Evolutionary conservation across 108 stramenopile genomes (phyloP), one percentile per base, ranked within the genome.

Genomic region (Cyclotella kingstonii): DNA sequence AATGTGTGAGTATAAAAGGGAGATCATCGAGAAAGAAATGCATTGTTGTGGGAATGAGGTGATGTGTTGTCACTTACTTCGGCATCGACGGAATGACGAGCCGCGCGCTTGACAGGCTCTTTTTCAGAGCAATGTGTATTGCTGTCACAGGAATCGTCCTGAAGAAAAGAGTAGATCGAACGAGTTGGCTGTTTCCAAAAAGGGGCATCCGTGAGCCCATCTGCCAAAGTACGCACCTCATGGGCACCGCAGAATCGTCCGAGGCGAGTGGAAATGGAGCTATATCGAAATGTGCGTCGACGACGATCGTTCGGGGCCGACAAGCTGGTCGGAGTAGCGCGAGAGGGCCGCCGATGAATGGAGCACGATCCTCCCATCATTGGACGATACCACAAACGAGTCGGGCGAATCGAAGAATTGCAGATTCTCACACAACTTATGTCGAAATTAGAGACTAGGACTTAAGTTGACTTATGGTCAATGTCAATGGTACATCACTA

Each of bases 311-410:
- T n/a, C n/a, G n/a, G n/a, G n/a, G n/a, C n/a, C n/a, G n/a, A n/a
- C n/a, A n/a, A n/a, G n/a, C n/a, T n/a, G n/a, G n/a, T n/a, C n/a
- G n/a, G n/a, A n/a, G n/a, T n/a, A n/a, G 34, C 31, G 23, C 28
- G 11, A 15, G 33, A 30, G 12, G 18, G 29, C 33, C 68, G 69
- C 50, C 80, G 63, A 18, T 76, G 80, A 44, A 53, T 64, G 17
- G 84, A 85, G 55, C 84, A 85, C 38, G 77, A 53, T 25, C 78
- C 74, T 64, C 85, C 85, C 85, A 83, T 86, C 58, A 70, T 70
- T 60, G 45, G 45, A 26, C 22, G 31, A 26, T 50, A 46, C 15
- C 10, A 12, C 36, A 29, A 28, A 11, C 28, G 31, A 12, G 14
- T 38, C 10, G 36, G 12, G 8, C n/a, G n/a, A n/a, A n/a, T n/a